Evolutionary conservation across 1,139 yeast species (phyloP), one percentile per base, ranked within the genome.

Genomic region (Scheffersomyces stambukii): DNA sequence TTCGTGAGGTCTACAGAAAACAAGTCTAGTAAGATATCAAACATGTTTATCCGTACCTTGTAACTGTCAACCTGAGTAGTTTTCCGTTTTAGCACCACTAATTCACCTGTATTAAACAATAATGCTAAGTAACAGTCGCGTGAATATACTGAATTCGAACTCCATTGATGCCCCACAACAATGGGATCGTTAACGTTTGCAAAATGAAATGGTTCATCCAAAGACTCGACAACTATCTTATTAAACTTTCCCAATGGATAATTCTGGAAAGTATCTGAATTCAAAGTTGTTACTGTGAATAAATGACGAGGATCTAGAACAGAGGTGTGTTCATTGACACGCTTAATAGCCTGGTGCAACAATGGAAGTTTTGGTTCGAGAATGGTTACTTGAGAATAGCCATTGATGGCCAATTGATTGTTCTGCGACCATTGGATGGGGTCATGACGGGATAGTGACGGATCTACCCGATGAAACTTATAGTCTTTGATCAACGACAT

Each of bases 291-390:
- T n/a, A 50, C 41, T 16, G 51, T 48, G 35, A 54, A 67, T 11
- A 64, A 28, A 4, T 56, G 48, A 24, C 48, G 49, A 3, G 61
- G 38, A 21, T 60, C 57, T n/a, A 65, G 43, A 4, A 49, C 36
- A 9, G 40, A 38, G 6, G 24, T 33, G n/a, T n/a, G n/a, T 6
- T 9, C 20, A 6, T 11, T 7, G 6, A 34, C 25, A 10, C 34
- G 17, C 24, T 25, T 41, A 16, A 63, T 42, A 8, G 56, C 42
- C 23, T 51, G 54, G 27, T 57, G 61, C 15, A 63, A 45, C n/a
- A 50, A 41, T 2, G 73, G 72, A 5, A 63, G 48, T 32, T 50
- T 54, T 6, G 73, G 72, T 23, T 65, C 72, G 9, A 66, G 41
- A 4, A 65, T 36, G 2, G 60, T 50, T 19, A 67, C 31, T 23